These are phyloP conservation scores for Pachysandra terminalis DNA, from an alignment of 164 flowering plant species.

Conservation along the genomic window DNA sequence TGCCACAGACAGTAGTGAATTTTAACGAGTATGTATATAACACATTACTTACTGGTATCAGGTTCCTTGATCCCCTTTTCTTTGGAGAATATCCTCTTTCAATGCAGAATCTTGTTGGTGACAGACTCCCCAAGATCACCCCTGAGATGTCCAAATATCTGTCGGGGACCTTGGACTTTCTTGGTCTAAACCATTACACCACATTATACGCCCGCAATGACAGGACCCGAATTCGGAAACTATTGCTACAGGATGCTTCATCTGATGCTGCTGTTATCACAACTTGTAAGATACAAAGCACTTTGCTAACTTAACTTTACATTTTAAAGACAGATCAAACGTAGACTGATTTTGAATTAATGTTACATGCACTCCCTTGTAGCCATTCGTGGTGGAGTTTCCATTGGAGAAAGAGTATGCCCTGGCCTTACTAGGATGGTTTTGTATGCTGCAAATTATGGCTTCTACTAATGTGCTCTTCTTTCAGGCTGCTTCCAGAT, in stretches of 20 bases:
- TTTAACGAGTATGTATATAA: slow-evolving; percentile 4
- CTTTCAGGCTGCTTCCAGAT: slow-evolving; percentile 61
- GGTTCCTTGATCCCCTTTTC: slow-evolving; percentile 90
- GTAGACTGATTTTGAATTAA: not conserved
- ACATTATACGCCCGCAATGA: slow-evolving; percentile 71
- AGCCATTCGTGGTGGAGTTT: slow-evolving; percentile 51
- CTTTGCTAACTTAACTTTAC: no score
- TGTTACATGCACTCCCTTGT: slow-evolving; percentile 15
- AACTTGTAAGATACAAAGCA: slow-evolving; percentile 52
- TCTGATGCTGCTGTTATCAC: slow-evolving; percentile 70
- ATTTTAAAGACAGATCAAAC: not conserved
- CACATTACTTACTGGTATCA: slow-evolving; percentile 30
- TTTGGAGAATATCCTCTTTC: slow-evolving; percentile 76
- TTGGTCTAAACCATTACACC: slow-evolving; percentile 89
- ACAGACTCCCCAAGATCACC: slow-evolving; percentile 59
- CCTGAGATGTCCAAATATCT: slow-evolving; percentile 36
- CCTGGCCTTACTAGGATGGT: not conserved
- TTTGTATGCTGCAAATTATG: not conserved
- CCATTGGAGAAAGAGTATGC: slow-evolving; percentile 81
- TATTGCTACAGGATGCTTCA: slow-evolving; percentile 61
- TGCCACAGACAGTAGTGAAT: no score
- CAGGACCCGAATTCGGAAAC: slow-evolving; percentile 43
- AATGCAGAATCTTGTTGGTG: slow-evolving; percentile 59
- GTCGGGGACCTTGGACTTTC: slow-evolving; percentile 56
- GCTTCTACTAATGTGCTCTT: not conserved